phyloP scores from a whole-genome alignment of 192 early-diverging fungal genomes.

The Coemansia sp. region DNA sequence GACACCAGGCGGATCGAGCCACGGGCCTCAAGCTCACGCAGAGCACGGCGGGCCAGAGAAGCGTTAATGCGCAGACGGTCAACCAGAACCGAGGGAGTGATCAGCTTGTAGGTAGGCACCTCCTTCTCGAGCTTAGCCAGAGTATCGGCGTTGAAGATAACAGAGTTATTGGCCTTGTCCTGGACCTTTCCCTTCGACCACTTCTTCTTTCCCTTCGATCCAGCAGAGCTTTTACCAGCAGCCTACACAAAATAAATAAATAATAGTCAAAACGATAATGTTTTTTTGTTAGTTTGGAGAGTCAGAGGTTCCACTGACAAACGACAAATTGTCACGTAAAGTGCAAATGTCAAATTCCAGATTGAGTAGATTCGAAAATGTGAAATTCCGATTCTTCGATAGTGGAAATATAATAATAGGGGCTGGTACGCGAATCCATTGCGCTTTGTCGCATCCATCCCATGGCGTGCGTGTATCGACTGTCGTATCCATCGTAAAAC shows the following conservation, averaged over 20 bases:
- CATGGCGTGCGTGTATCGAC: neutral
- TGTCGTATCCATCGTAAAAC: neutral
- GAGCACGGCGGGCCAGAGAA: slow-evolving; percentile 93
- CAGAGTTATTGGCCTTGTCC: slow-evolving; percentile 99
- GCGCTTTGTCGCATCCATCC: slow-evolving; percentile 10
- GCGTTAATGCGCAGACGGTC: slow-evolving; percentile 99
- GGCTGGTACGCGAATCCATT: neutral
- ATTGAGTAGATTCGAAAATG: neutral
- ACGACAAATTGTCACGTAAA: no score
- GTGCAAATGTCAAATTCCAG: neutral
- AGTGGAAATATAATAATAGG: neutral
- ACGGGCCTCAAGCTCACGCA: slow-evolving; percentile 90
- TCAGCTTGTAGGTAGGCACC: slow-evolving; percentile 99
- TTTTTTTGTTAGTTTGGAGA: neutral
- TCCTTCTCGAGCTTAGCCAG: slow-evolving; percentile 99
- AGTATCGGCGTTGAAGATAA: slow-evolving; percentile 95
- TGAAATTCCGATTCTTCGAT: neutral
- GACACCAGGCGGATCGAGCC: slow-evolving; percentile 93
- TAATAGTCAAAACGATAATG: neutral
- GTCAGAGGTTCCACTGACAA: no score
- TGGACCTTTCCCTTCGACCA: slow-evolving; percentile 99
- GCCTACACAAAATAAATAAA: slow-evolving; percentile 23
- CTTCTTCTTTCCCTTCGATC: slow-evolving; percentile 78
- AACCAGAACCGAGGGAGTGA: slow-evolving; percentile 96
- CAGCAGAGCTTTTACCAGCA: slow-evolving; percentile 38